phyloP scores from a whole-genome alignment of 768 basidiomycete species.

The Trametes coccinea region DNA sequence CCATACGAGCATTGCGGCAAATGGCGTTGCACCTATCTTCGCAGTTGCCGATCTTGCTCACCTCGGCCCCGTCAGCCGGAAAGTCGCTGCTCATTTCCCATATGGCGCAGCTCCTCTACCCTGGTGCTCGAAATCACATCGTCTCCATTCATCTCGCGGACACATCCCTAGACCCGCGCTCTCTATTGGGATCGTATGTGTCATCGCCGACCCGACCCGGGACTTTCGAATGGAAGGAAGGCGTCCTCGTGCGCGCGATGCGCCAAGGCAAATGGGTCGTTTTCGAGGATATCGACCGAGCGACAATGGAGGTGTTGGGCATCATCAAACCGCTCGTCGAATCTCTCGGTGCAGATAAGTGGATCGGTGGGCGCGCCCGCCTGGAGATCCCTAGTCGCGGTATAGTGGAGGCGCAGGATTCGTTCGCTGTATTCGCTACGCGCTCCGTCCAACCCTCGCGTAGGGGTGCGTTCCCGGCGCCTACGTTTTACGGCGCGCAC shows the following conservation, averaged over 20 bases:
- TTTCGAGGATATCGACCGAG: slow-evolving; percentile 89
- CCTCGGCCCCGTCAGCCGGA: slow-evolving; percentile 85
- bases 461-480: slow-evolving; percentile 48
- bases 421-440: slow-evolving; percentile 89
- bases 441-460: slow-evolving; percentile 59
- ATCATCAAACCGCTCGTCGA: slow-evolving; percentile 84
- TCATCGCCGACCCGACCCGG: slow-evolving; percentile 84
- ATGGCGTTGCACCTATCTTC: slow-evolving; percentile 67
- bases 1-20: slow-evolving; percentile 55
- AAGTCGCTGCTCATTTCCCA: slow-evolving; percentile 81
- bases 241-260: slow-evolving; percentile 87
- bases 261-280: slow-evolving; percentile 91
- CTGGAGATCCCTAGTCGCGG: slow-evolving; percentile 77
- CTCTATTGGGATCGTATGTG: slow-evolving; percentile 89
- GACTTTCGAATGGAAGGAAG: slow-evolving; percentile 95
- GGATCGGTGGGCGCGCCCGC: slow-evolving; percentile 70
- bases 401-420: slow-evolving; percentile 69
- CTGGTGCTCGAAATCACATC: slow-evolving; percentile 62
- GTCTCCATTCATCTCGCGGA: slow-evolving; percentile 91
- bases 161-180: slow-evolving; percentile 91
- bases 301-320: slow-evolving; percentile 85
- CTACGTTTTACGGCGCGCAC: slow-evolving; percentile 83
- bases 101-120: slow-evolving; percentile 66
- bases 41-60: slow-evolving; percentile 76
- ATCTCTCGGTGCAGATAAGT: slow-evolving; percentile 64